Conservation (phyloP, 805 yeast genomes). For the Nakazawaea anatomiae region DNA sequence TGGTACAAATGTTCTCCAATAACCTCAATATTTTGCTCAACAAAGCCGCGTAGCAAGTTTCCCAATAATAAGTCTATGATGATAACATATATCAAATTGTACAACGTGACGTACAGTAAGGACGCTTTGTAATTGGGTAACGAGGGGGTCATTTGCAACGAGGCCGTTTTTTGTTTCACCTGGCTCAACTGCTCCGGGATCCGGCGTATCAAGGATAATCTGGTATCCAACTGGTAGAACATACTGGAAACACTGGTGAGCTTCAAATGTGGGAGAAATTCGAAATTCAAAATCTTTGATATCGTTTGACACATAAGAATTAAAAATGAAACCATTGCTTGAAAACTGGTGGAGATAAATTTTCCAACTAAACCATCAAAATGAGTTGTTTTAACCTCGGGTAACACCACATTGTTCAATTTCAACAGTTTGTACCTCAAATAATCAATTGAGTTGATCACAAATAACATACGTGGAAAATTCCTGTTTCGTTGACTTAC, state of each 20-base stretch:
- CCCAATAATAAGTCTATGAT: constrained; percentile 81
- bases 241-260: constrained; percentile 48
- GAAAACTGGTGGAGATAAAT: constrained; percentile 14
- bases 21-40: constrained; percentile 30
- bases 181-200: constrained; percentile 75
- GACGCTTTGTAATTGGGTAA: constrained; percentile 30
- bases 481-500: neutral
- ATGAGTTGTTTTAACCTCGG: neutral
- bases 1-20: constrained; percentile 15
- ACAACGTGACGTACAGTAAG: constrained; percentile 65
- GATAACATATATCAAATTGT: constrained; percentile 85
- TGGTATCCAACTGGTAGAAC: constrained; percentile 71
- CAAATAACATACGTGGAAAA: constrained; percentile 11
- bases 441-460: constrained; percentile 7
- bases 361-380: too few relatives aligned
- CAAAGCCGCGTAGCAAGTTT: constrained; percentile 42
- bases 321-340: constrained; percentile 13
- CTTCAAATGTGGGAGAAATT: constrained; percentile 15
- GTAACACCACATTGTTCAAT: constrained; percentile 20
- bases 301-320: constrained; percentile 14
- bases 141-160: constrained; percentile 35
- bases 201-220: constrained; percentile 69
- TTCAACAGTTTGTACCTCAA: constrained; percentile 1
- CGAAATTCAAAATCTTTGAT: constrained; percentile 24
- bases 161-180: constrained; percentile 25